A percentile compares a stretch with the other conserved stretches of the same genome.
phyloP scores from a whole-genome alignment of 306 rosid genomes.

The Vigna reflexopilosa region DNA sequence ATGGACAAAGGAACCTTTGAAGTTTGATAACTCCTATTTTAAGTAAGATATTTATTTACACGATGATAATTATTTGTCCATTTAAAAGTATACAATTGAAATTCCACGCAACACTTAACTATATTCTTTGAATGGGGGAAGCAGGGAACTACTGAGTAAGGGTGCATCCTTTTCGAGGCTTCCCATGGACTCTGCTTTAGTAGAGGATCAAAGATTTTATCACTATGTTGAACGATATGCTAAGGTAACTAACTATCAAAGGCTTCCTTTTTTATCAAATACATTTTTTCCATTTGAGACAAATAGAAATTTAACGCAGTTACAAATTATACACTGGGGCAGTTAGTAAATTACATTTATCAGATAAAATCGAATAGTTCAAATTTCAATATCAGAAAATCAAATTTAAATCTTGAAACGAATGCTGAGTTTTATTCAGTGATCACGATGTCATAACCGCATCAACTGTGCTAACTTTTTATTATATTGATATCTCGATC shows the following conservation, averaged over 20 bases:
- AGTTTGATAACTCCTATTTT: conserved; percentile 83
- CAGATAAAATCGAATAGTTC: not conserved
- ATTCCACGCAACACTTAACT: not conserved
- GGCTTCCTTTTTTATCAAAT: not conserved
- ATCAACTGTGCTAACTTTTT: not conserved
- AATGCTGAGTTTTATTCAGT: not conserved
- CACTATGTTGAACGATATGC: conserved; percentile 62
- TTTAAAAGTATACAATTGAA: not conserved
- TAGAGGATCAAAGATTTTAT: conserved; percentile 53
- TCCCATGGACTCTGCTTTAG: conserved; percentile 64
- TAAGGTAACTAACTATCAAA: conserved; percentile 45
- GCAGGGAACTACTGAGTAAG: conserved; percentile 58
- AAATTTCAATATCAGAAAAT: not conserved
- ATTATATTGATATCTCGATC: not conserved
- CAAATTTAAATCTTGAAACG: not conserved
- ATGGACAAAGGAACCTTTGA: conserved; percentile 13
- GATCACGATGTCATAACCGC: not conserved
- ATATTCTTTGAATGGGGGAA: too few species aligned
- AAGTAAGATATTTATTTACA: conserved; percentile 49
- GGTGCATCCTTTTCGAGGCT: conserved; percentile 53
- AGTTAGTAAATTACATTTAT: not conserved
- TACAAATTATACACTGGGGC: not conserved
- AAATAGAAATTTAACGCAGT: not conserved
- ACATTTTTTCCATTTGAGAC: too few species aligned
- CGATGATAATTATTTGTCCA: not conserved